A percentile compares a stretch with the other conserved stretches of the same genome.
phyloP scores from a whole-genome alignment of 371 early-diverging fungal species.

The Apophysomyces sp. region DNA sequence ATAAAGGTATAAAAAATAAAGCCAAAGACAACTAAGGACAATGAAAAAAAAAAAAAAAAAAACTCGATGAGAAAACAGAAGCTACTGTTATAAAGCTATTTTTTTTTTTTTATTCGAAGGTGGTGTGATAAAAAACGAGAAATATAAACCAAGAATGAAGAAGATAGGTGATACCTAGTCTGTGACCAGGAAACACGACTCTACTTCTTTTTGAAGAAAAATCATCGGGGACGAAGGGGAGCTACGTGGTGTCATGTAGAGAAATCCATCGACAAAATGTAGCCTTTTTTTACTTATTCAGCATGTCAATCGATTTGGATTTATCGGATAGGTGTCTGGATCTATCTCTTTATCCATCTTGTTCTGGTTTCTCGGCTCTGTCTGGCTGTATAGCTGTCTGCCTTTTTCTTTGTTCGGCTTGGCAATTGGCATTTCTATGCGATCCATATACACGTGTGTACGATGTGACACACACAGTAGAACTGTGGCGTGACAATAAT shows the following conservation, averaged over 20 bases:
- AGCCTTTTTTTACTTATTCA: no score
- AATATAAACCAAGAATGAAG: background rate
- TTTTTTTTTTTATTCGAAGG: background rate
- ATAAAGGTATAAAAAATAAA: no score
- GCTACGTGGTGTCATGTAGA: background rate
- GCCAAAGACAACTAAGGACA: no score
- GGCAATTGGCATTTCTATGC: background rate
- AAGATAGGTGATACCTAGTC: background rate
- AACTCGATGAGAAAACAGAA: background rate
- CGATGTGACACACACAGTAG: background rate
- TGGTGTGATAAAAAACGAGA: background rate
- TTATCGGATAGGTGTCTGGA: no score
- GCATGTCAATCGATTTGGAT: no score
- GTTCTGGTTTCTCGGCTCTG: no score
- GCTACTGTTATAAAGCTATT: background rate
- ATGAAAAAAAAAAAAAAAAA: background rate
- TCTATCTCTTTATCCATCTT: no score
- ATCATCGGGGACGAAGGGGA: background rate
- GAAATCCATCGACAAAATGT: no score
- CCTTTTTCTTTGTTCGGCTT: background rate
- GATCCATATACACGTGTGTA: background rate
- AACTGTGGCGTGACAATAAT: conserved; percentile 2
- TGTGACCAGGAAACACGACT: background rate
- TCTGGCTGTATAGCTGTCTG: background rate
- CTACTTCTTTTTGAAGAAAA: no score